Base-by-base conservation (phyloP, 805 yeast genomes). In the Spathaspora passalidarum region DNA sequence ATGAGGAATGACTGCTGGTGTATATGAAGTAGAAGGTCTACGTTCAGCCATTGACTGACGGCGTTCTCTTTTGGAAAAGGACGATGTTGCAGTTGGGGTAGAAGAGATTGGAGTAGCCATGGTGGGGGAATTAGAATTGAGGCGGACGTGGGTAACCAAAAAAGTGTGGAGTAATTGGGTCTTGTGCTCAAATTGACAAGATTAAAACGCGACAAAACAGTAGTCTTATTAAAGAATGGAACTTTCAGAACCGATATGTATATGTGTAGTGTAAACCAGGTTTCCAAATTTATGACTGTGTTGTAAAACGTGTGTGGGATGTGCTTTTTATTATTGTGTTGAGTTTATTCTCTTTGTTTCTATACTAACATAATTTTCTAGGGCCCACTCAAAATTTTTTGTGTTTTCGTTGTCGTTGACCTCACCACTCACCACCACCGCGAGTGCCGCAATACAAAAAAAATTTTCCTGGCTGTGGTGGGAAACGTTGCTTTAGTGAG, bases 1-100 rank as follows among this genome's bases (percentile, higher is more conserved):
- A 51, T 80, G 83, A 3, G 95, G 95, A 14, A 86, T 80, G 39
- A 76, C 72, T 13, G 68, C 62, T 8, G 75, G 73, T 11, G 68
- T 62, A 53, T 69, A 70, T 2, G 69, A 60, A 37, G 69, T 66
- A 40, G 69, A 61, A n/a, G 76, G 75, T 42, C 75, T 62, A 52
- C 78, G 66, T 50, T 72, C 78, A 2, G 75, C 78, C 68, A 72
- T 70, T 20, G 72, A 66, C 47, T 62, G 56, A 43, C 78, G 69
- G 57, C 77, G 64, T 52, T 72, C 76, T 25, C 21, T 6, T 36
- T 22, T 20, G 3, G 39, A 36, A 13, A 36, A 22, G 39, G 26
- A 22, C 6, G 18, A 10, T n/a, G 39, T 13, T 3, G 39, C 39
- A n/a, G 39, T 21, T 11, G 23, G 39, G 16, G 39, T 22, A 36